Evolutionary conservation across 2,329 filamentous ascomycete genomes (phyloP), one percentile per base, ranked within the genome.

Genomic region (Thielaviopsis punctulata): DNA sequence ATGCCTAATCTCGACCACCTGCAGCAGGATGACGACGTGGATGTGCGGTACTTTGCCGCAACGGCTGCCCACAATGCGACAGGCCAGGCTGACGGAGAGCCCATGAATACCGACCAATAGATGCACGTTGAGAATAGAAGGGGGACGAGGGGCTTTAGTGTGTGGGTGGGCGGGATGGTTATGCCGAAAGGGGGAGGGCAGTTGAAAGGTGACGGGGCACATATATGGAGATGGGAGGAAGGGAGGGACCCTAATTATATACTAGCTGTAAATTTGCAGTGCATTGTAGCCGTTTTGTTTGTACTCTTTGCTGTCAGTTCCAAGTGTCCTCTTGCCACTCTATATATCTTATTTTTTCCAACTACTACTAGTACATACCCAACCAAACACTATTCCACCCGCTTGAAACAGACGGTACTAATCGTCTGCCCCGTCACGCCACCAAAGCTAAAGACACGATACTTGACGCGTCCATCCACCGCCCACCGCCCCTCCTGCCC

Each of bases 21-120:
- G 62, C 89, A 95, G 73, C 85, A 90, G 70, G 92, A 98, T 65
- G 86, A 93, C 59, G 92, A 98, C 69, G 90, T 96, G 60, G 92
- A 98, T 69, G 92, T 98, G 62, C 81, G 92, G 66, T 98, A 90
- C 73, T 98, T 95, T 69, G 92, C 92, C 58, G 94, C 88, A 56
- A 93, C 86, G 58, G 90, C 92, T 48, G 82, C 84, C 56, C 80
- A 77, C 66, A 69, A 68, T 49, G 73, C 75, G 53, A 68, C 69
- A 48, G 73, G 71, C 45, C 59, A 63, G 51, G 62, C 64, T 58
- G 62, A 65, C 52, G 68, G 70, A 53, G 76, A 79, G 60, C 76
- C 76, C 33, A 80, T 80, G 76, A 79, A 77, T 68, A 80, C 76
- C 60, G 78, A 75, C 65, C 76, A 76, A 70, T 79, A 79, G 72